These are phyloP conservation scores for Sordariomycetes sp. DNA, from an alignment of 2,329 filamentous ascomycete genomes.

Conservation along the genomic window DNA sequence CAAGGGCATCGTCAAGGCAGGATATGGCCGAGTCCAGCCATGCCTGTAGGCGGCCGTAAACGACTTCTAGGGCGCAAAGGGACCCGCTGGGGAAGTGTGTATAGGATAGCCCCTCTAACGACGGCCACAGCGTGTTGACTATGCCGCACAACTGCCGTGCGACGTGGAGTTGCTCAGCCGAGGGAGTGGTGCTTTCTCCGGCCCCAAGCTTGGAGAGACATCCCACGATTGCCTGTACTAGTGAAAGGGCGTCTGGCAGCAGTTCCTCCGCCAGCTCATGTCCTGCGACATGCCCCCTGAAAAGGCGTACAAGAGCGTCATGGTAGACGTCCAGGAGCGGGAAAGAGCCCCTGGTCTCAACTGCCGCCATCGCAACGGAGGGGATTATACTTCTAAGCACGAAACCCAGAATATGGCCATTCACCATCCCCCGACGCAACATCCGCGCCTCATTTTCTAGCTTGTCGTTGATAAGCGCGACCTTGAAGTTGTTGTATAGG, in stretches of 20 bases:
- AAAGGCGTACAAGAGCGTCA: slow-evolving; percentile 22
- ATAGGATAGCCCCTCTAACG: slow-evolving; percentile 8
- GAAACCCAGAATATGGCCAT: slow-evolving; percentile 29
- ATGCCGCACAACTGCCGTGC: slow-evolving; percentile 9
- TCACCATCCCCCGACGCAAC: slow-evolving; percentile 33
- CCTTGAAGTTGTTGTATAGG: slow-evolving; percentile 42
- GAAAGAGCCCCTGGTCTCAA: slow-evolving; percentile 22
- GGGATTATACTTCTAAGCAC: slow-evolving; percentile 39
- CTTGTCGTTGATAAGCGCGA: slow-evolving; percentile 33
- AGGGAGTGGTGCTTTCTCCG: slow-evolving; percentile 5
- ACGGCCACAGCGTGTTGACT: slow-evolving; percentile 9
- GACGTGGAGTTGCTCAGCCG: slow-evolving; percentile 11
- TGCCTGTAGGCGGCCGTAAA: not conserved
- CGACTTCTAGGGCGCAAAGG: slow-evolving; percentile 6
- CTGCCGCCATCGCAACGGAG: slow-evolving; percentile 28
- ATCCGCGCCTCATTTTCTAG: slow-evolving; percentile 32
- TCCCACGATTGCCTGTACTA: slow-evolving; percentile 10
- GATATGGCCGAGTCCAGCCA: slow-evolving; percentile 5
- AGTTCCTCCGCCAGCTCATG: slow-evolving; percentile 17
- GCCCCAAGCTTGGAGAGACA: slow-evolving; percentile 9
- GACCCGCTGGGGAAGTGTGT: not conserved
- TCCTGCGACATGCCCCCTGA: not conserved
- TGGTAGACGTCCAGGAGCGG: slow-evolving; percentile 36
- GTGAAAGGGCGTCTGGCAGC: slow-evolving; percentile 11
- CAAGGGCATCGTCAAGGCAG: slow-evolving; percentile 5